These are phyloP conservation scores for Eucalyptus curtisii DNA, from an alignment of 345 rosid species.

Conservation along the genomic window DNA sequence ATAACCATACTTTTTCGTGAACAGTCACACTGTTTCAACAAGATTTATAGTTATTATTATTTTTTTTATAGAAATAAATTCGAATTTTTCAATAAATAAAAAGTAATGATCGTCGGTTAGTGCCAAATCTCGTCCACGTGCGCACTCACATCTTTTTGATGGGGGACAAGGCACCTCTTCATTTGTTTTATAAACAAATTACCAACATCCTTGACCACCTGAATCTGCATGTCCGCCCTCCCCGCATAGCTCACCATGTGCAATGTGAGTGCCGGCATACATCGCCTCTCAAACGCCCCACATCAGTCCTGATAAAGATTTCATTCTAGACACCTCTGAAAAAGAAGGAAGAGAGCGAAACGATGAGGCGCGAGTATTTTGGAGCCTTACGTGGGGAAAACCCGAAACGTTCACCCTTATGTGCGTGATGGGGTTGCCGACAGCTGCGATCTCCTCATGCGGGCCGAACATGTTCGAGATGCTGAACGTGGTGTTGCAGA, in stretches of 20 bases:
- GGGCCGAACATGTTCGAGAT: conserved; percentile 52
- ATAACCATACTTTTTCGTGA: too few species aligned
- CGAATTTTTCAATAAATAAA: too few species aligned
- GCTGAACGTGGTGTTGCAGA: conserved; percentile 40
- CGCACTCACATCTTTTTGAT: too few species aligned
- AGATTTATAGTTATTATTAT: too few species aligned
- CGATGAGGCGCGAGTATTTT: not conserved
- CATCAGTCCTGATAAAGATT: not conserved
- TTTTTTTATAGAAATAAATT: too few species aligned
- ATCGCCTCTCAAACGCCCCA: too few species aligned
- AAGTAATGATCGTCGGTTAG: too few species aligned
- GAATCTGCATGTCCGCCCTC: conserved; percentile 42
- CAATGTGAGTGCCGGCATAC: conserved; percentile 18
- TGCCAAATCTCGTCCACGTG: too few species aligned
- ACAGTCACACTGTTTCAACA: too few species aligned
- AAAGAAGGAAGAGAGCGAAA: not conserved
- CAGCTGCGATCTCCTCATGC: conserved; percentile 20
- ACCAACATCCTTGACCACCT: conserved; percentile 33
- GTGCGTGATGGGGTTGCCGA: conserved; percentile 16
- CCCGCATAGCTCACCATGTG: conserved; percentile 66
- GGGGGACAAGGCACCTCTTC: too few species aligned
- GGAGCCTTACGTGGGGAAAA: conserved; percentile 30
- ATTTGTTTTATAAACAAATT: too few species aligned
- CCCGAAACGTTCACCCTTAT: conserved; percentile 23
- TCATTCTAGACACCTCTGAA: not conserved